Percentiles rank a stretch among this genome's conserved stretches.
phyloP scores from a whole-genome alignment of 1,284 basidiomycete genomes.

The Pseudomicrostroma phylloplanum region DNA sequence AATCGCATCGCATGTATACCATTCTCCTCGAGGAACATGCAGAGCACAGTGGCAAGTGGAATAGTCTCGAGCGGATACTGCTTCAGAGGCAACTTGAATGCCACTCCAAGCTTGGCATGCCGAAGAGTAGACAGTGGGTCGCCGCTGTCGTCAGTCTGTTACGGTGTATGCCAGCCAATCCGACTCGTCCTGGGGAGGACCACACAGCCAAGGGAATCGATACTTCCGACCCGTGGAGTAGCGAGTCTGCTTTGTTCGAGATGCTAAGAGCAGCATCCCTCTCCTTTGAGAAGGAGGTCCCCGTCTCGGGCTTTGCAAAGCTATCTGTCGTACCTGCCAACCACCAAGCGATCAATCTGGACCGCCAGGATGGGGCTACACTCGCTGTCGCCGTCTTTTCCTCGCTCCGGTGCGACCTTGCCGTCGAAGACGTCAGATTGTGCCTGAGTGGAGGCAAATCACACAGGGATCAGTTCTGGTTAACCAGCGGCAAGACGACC shows the following conservation, averaged over 20 bases:
- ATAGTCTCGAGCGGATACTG: constrained; percentile 68
- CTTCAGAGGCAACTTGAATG: constrained; percentile 65
- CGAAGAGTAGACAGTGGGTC: constrained; percentile 67
- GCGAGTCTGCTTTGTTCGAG: constrained; percentile 16
- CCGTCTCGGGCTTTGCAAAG: constrained; percentile 25
- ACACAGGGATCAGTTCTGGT: constrained; percentile 32
- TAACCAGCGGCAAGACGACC: constrained; percentile 20
- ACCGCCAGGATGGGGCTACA: not conserved
- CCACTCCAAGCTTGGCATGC: constrained; percentile 58
- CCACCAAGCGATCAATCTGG: not conserved
- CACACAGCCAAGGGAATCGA: not conserved
- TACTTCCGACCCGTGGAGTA: constrained; percentile 1
- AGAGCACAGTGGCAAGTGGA: constrained; percentile 56
- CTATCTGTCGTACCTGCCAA: constrained; percentile 14
- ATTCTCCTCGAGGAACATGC: constrained; percentile 53
- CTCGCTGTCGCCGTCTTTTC: not conserved
- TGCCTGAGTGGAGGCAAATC: constrained; percentile 23
- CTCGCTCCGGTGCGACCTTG: constrained; percentile 9
- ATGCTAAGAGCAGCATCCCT: constrained; percentile 21
- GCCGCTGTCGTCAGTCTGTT: constrained; percentile 59
- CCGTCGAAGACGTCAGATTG: constrained; percentile 38
- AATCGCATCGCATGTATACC: constrained; percentile 16
- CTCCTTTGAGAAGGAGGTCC: constrained; percentile 27
- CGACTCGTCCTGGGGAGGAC: not conserved
- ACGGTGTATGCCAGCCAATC: constrained; percentile 15